Evolutionary conservation across 192 early-diverging fungal species (phyloP).

Genomic region (Coemansia asiatica): DNA sequence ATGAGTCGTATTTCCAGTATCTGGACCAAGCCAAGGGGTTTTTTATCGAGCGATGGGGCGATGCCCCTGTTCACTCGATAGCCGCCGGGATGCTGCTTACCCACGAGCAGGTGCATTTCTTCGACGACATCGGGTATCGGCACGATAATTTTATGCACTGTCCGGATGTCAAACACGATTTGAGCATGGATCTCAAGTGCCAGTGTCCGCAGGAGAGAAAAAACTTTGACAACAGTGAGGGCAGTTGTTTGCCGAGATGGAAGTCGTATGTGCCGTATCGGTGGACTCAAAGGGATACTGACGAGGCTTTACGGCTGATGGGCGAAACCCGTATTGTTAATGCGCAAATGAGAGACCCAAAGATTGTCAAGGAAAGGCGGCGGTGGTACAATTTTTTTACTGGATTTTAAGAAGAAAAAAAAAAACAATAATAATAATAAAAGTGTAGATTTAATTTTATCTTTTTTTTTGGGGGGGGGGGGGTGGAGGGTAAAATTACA

Average conservation of each 20-base stretch:
- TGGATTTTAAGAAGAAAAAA: conserved; percentile 1
- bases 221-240: conserved; percentile 34
- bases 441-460: not conserved
- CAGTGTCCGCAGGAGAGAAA: conserved; percentile 29
- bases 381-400: conserved; percentile 48
- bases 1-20: conserved; percentile 63
- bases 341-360: conserved; percentile 13
- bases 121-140: conserved; percentile 72
- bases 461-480: not conserved
- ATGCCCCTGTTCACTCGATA: conserved; percentile 75
- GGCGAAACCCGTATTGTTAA: not conserved
- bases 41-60: conserved; percentile 81
- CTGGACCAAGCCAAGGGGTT: conserved; percentile 71
- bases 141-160: conserved; percentile 52
- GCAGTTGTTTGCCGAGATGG: conserved; percentile 44
- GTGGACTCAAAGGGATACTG: conserved; percentile 30
- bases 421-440: not conserved
- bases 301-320: conserved; percentile 33
- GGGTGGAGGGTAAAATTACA: too few species aligned
- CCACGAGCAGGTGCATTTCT: conserved; percentile 64
- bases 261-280: conserved; percentile 13
- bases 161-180: conserved; percentile 8
- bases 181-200: conserved; percentile 23
- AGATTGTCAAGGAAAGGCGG: conserved; percentile 24
- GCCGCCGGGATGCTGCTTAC: conserved; percentile 60